Base-by-base conservation (phyloP, 306 rosid genomes). In the Urtica urens region DNA sequence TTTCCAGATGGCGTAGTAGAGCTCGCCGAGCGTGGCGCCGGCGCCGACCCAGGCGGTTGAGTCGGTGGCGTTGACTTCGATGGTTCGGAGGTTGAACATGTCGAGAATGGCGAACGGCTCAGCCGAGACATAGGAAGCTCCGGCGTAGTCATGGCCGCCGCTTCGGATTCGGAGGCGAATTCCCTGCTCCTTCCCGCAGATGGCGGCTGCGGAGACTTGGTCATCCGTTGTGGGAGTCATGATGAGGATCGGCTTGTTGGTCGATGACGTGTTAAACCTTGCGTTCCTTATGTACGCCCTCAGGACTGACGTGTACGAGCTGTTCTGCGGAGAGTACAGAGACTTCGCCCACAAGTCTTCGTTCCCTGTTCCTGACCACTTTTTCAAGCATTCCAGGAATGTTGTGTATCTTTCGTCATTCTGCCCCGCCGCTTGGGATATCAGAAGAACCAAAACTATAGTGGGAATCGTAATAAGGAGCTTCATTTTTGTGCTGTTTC, bases 21-120 rank as follows among this genome's bases (percentile, higher is more conserved):
- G 41, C 28, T 81, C 74, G 24, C 85, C 93, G 1, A 74, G 69
- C 12, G 76, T 78, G 0, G 86, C 80, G 16, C 80, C 82, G 1
- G 76, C 19, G 52, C 63, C 67, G 39, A 81, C 33, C 67, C 68
- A 69, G 9, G 74, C 80, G 24, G 71, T 46, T 46, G 66, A 55
- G 24, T 71, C 72, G 23, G 38, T 45, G 2, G 63, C 29, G 30
- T 77, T 69, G 16, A 81, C 59, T 4, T 21, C 13, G 46, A 81
- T 18, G 6, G 64, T 33, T 3, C 67, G 58, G 46, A 79, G 68
- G 15, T 44, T 37, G 57, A 72, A 75, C 75, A 79, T 65, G 70
- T 75, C 82, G 12, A 79, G 77, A 46, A 79, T 44, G 18, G 72
- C 21, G 24, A 75, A 79, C 25, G 82, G 72, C 0, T 13, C 42